Conservation (phyloP, 2,329 filamentous ascomycete species). For the Fusarium decemcellulare region DNA sequence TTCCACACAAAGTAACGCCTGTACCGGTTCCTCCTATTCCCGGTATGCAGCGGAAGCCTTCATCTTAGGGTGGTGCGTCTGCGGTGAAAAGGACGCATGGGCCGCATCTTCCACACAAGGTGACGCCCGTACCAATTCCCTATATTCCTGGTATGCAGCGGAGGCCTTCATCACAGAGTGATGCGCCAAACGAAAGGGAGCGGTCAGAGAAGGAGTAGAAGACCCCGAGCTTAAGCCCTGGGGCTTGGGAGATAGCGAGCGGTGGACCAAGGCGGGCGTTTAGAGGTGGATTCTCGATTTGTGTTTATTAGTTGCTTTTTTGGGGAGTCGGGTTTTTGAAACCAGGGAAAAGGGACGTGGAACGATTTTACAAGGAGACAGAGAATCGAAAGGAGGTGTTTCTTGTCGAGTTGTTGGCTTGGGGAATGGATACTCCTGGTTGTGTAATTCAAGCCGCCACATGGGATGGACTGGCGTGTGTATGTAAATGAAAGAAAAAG, state of each 20-base stretch:
- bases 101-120: constrained; percentile 55
- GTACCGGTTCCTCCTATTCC: constrained; percentile 61
- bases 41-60: constrained; percentile 51
- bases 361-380: constrained; percentile 23
- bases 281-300: constrained; percentile 44
- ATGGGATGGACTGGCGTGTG: constrained; percentile 29
- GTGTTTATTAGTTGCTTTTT: constrained; percentile 37
- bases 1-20: constrained; percentile 60
- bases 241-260: constrained; percentile 16
- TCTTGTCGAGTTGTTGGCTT: constrained; percentile 22
- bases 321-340: constrained; percentile 38
- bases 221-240: not conserved
- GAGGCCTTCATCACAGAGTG: constrained; percentile 42
- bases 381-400: constrained; percentile 7
- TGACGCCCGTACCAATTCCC: constrained; percentile 61
- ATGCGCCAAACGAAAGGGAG: constrained; percentile 11
- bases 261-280: constrained; percentile 41
- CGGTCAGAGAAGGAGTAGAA: constrained; percentile 15
- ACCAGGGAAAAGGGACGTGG: constrained; percentile 31
- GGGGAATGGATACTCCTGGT: constrained; percentile 28
- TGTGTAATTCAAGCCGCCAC: constrained; percentile 38
- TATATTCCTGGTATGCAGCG: constrained; percentile 56
- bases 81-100: constrained; percentile 54
- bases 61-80: constrained; percentile 28
- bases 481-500: constrained; percentile 37